Conservation (phyloP, 2,329 filamentous ascomycete species). For the Aschersonia sp. region DNA sequence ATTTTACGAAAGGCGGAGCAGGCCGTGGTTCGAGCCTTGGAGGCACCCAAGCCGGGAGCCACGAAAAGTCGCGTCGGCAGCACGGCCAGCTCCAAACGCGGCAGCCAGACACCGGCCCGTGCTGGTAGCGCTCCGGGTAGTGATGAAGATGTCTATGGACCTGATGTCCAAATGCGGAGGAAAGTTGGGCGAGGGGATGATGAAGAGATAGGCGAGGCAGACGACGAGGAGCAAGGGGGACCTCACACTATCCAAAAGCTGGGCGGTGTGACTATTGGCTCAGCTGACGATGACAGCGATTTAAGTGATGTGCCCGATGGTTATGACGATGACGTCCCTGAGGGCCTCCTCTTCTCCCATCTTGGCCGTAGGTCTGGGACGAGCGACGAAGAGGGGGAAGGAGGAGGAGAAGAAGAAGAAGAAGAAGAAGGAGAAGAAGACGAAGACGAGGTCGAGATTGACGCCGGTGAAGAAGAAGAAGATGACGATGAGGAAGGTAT, state of each 20-base stretch:
- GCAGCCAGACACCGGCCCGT: constrained; percentile 22
- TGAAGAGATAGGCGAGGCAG: constrained; percentile 29
- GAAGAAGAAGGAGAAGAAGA: constrained; percentile 13
- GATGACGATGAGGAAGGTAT: constrained; percentile 1
- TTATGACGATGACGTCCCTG: constrained; percentile 42
- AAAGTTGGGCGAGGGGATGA: constrained; percentile 19
- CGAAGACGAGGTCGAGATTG: constrained; percentile 9
- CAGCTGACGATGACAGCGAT: constrained; percentile 55
- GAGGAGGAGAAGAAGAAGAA: constrained; percentile 10
- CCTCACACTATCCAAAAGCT: constrained; percentile 3
- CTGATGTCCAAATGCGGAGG: constrained; percentile 22
- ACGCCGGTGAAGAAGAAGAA: constrained; percentile 5
- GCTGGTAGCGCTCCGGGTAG: constrained; percentile 21
- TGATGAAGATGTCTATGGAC: constrained; percentile 24
- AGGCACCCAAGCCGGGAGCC: constrained; percentile 28
- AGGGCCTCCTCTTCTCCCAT: constrained; percentile 37
- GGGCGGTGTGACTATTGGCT: constrained; percentile 23
- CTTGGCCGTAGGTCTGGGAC: constrained; percentile 18
- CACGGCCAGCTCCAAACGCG: constrained; percentile 33
- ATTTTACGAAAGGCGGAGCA: constrained; percentile 48
- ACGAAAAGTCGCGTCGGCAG: constrained; percentile 36
- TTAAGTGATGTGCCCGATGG: constrained; percentile 48
- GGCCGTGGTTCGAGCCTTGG: constrained; percentile 34
- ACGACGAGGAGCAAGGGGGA: constrained; percentile 7
- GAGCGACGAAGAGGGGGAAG: constrained; percentile 21